These are phyloP conservation scores for Mucor racemosus DNA, from an alignment of 371 early-diverging fungal species.

Conservation along the genomic window DNA sequence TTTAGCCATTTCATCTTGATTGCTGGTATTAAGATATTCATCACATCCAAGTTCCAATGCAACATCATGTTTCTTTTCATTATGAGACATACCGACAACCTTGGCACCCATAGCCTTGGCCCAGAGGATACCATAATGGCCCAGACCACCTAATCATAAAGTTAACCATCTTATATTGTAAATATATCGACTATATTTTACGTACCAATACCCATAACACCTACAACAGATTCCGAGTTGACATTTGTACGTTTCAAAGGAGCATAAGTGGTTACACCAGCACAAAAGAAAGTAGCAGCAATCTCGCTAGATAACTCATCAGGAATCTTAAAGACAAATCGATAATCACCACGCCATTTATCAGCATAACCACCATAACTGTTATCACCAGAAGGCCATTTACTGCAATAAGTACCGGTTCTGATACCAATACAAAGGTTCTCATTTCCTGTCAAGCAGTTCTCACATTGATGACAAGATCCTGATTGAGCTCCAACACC, in stretches of 20 bases:
- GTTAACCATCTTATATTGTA: too few species aligned
- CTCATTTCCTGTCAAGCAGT: conserved; percentile 40
- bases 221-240: conserved; percentile 52
- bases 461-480: conserved; percentile 38
- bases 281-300: conserved; percentile 53
- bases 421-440: conserved; percentile 24
- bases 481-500: conserved; percentile 34
- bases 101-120: too few species aligned
- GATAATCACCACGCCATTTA: conserved; percentile 54
- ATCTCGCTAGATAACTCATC: conserved; percentile 46
- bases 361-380: conserved; percentile 75
- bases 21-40: too few species aligned
- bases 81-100: too few species aligned
- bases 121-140: too few species aligned
- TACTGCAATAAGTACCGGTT: conserved; percentile 37
- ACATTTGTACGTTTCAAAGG: conserved; percentile 58
- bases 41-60: too few species aligned
- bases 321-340: conserved; percentile 62
- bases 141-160: too few species aligned
- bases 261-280: conserved; percentile 65
- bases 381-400: conserved; percentile 58
- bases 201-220: conserved; percentile 63
- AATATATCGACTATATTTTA: conserved; percentile 28
- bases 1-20: too few species aligned
- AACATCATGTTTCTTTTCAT: too few species aligned